phyloP scores from a whole-genome alignment of 257 asterid genomes.

The Solanum raphanifolium region DNA sequence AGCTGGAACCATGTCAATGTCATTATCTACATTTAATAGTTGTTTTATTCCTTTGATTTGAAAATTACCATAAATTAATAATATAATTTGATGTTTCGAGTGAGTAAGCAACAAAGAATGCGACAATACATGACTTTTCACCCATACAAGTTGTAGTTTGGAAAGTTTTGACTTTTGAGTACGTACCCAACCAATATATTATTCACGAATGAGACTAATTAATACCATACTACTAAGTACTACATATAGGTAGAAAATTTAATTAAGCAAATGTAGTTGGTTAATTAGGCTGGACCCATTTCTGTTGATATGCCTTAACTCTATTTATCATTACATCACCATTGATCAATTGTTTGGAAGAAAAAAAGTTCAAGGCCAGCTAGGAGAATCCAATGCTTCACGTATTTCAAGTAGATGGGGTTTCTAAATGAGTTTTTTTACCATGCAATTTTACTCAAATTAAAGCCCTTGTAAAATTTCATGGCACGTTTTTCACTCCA shows the following conservation, averaged over 20 bases:
- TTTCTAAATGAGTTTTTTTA: neutral
- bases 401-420: neutral
- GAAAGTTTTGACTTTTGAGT: neutral
- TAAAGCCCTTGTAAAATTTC: neutral
- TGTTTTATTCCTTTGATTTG: neutral
- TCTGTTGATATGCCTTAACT: neutral
- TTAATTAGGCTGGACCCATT: neutral
- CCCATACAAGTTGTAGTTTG: neutral
- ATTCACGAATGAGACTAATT: neutral
- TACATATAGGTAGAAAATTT: neutral
- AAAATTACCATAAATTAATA: neutral
- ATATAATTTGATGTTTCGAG: neutral
- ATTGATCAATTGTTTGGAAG: neutral
- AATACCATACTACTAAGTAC: neutral
- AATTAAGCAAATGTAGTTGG: neutral
- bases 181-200: neutral
- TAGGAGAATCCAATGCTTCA: constrained; percentile 9
- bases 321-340: neutral
- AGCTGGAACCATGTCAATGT: neutral
- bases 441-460: neutral
- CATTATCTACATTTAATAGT: neutral
- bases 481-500: neutral
- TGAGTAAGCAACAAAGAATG: neutral
- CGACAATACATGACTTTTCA: neutral
- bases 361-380: neutral